Conservation (phyloP, 2,329 filamentous ascomycete genomes). For the Scleromitrula shiraiana region DNA sequence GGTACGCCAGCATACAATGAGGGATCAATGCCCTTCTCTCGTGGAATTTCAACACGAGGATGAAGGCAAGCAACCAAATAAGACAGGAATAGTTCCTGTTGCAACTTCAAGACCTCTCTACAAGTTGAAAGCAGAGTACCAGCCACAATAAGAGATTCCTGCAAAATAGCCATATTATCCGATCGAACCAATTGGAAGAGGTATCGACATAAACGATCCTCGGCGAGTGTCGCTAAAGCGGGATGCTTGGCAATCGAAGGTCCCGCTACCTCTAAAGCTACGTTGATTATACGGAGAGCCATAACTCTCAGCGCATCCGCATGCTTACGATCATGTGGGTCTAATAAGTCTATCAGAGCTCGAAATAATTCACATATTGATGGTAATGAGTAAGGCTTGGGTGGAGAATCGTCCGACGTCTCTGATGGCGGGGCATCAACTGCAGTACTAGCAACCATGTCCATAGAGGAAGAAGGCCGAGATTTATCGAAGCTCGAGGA, state of each 20-base stretch:
- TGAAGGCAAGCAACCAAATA: slow-evolving; percentile 93
- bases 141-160: slow-evolving; percentile 86
- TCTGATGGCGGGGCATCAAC: slow-evolving; percentile 24
- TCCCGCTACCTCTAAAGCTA: slow-evolving; percentile 90
- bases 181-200: slow-evolving; percentile 94
- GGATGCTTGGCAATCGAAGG: slow-evolving; percentile 92
- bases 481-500: slow-evolving; percentile 38
- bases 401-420: slow-evolving; percentile 37
- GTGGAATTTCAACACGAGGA: slow-evolving; percentile 86
- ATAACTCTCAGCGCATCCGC: slow-evolving; percentile 95
- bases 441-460: slow-evolving; percentile 22
- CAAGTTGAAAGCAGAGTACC: slow-evolving; percentile 88
- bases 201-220: slow-evolving; percentile 88
- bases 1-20: slow-evolving; percentile 89
- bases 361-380: slow-evolving; percentile 92
- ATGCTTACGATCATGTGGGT: slow-evolving; percentile 87
- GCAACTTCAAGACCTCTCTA: slow-evolving; percentile 81
- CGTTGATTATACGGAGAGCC: slow-evolving; percentile 93
- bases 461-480: slow-evolving; percentile 19
- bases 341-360: slow-evolving; percentile 85
- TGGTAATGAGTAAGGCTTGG: slow-evolving; percentile 86
- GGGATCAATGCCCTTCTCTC: slow-evolving; percentile 83
- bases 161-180: slow-evolving; percentile 90
- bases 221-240: slow-evolving; percentile 75
- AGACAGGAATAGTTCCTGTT: slow-evolving; percentile 92